phyloP scores from a whole-genome alignment of 2,329 filamentous ascomycete species.

The Dryadomyces quercus-mongolicae region DNA sequence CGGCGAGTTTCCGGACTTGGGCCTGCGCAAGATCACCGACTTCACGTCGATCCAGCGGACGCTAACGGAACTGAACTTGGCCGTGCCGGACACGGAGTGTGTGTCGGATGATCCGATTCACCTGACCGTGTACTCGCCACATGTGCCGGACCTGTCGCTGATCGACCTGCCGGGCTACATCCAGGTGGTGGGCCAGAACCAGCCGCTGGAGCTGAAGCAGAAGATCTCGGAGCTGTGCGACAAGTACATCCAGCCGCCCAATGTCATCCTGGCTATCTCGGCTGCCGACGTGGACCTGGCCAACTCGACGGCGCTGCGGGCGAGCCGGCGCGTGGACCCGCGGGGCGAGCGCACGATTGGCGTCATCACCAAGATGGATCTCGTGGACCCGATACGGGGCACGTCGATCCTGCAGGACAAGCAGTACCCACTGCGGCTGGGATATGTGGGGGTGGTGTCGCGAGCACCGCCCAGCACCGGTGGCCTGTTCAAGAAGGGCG shows the following conservation, averaged over 20 bases:
- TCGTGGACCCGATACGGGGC: slow-evolving; percentile 76
- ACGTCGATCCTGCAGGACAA: slow-evolving; percentile 69
- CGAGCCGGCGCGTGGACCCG: slow-evolving; percentile 84
- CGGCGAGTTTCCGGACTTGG: slow-evolving; percentile 89
- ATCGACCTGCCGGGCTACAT: slow-evolving; percentile 98
- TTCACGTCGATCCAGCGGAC: slow-evolving; percentile 89
- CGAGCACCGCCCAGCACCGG: slow-evolving; percentile 46
- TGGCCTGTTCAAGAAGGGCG: slow-evolving; percentile 74
- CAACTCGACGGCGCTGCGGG: slow-evolving; percentile 84
- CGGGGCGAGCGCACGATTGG: slow-evolving; percentile 93
- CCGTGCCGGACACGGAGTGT: slow-evolving; percentile 81
- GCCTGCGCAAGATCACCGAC: slow-evolving; percentile 79
- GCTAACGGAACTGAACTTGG: slow-evolving; percentile 85
- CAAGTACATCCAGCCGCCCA: slow-evolving; percentile 93
- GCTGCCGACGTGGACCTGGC: slow-evolving; percentile 95
- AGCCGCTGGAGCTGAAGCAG: slow-evolving; percentile 82
- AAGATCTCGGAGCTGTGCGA: slow-evolving; percentile 95
- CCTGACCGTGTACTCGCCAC: slow-evolving; percentile 86
- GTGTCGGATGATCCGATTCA: slow-evolving; percentile 96
- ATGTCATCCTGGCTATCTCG: slow-evolving; percentile 93
- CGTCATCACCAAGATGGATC: slow-evolving; percentile 98
- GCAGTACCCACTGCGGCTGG: slow-evolving; percentile 89
- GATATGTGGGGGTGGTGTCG: slow-evolving; percentile 91
- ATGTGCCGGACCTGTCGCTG: slow-evolving; percentile 87
- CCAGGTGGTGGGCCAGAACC: slow-evolving; percentile 83